Evolutionary conservation across 495 filamentous ascomycete species (phyloP).

Genomic region (Penicillium fimorum): DNA sequence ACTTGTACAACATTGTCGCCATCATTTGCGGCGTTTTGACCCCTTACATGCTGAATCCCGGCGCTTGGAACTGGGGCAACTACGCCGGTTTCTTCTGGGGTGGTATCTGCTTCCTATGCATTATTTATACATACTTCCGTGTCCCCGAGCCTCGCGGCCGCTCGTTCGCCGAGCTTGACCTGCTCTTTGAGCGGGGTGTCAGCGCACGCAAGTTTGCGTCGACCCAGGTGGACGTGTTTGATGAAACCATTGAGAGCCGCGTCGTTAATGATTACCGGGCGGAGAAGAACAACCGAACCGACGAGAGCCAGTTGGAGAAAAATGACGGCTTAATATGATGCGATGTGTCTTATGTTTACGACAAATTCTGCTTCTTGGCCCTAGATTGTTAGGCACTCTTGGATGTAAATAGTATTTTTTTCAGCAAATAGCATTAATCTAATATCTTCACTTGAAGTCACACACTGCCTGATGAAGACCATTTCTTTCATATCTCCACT

Average conservation of each 20-base stretch:
- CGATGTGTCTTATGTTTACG: constrained; percentile 20
- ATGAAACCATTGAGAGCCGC: constrained; percentile 52
- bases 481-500: not conserved
- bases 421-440: constrained; percentile 4
- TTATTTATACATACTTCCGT: constrained; percentile 73
- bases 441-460: not conserved
- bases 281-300: constrained; percentile 29
- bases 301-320: constrained; percentile 32
- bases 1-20: constrained; percentile 69
- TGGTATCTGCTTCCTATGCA: constrained; percentile 68
- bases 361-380: constrained; percentile 1
- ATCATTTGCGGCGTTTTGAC: constrained; percentile 70
- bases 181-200: constrained; percentile 65
- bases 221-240: constrained; percentile 66
- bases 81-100: constrained; percentile 84
- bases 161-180: constrained; percentile 70
- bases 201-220: constrained; percentile 66
- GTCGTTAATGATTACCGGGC: constrained; percentile 50
- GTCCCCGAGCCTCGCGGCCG: constrained; percentile 70
- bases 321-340: constrained; percentile 23
- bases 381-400: not conserved
- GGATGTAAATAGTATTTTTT: constrained; percentile 6
- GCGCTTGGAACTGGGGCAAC: constrained; percentile 72
- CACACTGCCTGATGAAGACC: not conserved
- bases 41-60: constrained; percentile 73